These are phyloP conservation scores for Suillus subluteus DNA, from an alignment of 768 basidiomycete genomes.

Conservation along the genomic window DNA sequence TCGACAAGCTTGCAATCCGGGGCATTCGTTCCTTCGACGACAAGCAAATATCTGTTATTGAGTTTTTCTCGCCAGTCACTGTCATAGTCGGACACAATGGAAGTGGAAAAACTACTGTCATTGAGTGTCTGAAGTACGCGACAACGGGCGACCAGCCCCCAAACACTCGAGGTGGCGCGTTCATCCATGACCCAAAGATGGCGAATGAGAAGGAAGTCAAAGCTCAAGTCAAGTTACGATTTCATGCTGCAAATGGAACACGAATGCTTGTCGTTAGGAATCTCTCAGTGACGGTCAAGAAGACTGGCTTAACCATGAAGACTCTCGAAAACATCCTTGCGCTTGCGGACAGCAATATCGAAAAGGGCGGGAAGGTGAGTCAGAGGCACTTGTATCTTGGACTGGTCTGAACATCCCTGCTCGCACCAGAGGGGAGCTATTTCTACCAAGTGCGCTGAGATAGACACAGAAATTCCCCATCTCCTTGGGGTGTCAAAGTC, in stretches of 20 bases:
- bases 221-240: constrained; percentile 95
- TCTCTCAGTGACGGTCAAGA: constrained; percentile 91
- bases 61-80: constrained; percentile 97
- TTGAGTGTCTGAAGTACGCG: constrained; percentile 99
- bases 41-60: constrained; percentile 90
- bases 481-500: constrained; percentile 95
- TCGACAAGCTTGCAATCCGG: constrained; percentile 93
- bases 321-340: constrained; percentile 92
- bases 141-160: constrained; percentile 98
- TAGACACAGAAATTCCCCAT: constrained; percentile 93
- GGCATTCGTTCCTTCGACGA: constrained; percentile 97
- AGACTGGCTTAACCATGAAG: constrained; percentile 94
- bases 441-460: constrained; percentile 97
- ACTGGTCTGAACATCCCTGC: background rate
- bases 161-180: constrained; percentile 97
- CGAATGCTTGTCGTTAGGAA: constrained; percentile 92
- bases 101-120: constrained; percentile 98
- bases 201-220: constrained; percentile 99
- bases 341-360: constrained; percentile 64
- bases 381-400: background rate
- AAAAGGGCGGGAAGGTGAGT: constrained; percentile 78
- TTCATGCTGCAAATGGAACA: constrained; percentile 85
- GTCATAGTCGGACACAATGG: constrained; percentile 99
- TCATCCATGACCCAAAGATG: constrained; percentile 99
- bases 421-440: constrained; percentile 74